phyloP scores from a whole-genome alignment of 2,329 filamentous ascomycete species.

The Arthroderma sp. region DNA sequence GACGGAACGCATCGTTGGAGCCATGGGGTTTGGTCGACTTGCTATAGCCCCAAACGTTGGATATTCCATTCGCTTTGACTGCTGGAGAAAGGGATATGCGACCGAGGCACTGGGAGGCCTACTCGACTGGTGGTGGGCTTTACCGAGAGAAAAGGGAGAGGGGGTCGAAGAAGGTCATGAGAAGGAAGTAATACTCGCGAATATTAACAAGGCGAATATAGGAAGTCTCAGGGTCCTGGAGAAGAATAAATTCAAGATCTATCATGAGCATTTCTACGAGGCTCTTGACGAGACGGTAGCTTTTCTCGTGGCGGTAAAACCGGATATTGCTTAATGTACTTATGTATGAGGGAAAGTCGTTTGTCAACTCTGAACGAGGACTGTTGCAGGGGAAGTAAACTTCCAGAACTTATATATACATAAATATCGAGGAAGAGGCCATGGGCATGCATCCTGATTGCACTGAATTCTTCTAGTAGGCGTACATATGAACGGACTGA shows the following conservation, averaged over 20 bases:
- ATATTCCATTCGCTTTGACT: constrained; percentile 5
- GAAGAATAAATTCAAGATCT: constrained; percentile 8
- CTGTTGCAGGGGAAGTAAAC: too few relatives aligned
- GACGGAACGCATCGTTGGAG: background rate
- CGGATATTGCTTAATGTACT: too few relatives aligned
- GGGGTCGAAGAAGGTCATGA: background rate
- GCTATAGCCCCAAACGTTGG: constrained; percentile 8
- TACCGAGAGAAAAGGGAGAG: constrained; percentile 1
- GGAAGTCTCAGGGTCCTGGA: constrained; percentile 8
- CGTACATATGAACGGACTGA: too few relatives aligned
- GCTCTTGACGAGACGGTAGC: background rate
- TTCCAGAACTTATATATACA: too few relatives aligned
- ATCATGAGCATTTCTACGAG: constrained; percentile 3
- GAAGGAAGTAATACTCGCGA: constrained; percentile 4
- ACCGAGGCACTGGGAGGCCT: constrained; percentile 9
- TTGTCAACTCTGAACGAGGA: too few relatives aligned
- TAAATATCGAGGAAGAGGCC: too few relatives aligned
- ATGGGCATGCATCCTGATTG: too few relatives aligned
- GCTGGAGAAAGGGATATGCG: constrained; percentile 9
- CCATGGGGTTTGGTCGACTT: constrained; percentile 7
- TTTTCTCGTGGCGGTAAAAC: too few relatives aligned
- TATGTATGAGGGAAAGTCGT: too few relatives aligned
- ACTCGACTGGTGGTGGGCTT: constrained; percentile 8
- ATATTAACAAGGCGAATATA: constrained; percentile 5
- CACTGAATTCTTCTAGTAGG: too few relatives aligned